Evolutionary conservation across 208 protist genomes (phyloP), one percentile per base, ranked within the genome.

Genomic region (Tritrichomonas foetus): DNA sequence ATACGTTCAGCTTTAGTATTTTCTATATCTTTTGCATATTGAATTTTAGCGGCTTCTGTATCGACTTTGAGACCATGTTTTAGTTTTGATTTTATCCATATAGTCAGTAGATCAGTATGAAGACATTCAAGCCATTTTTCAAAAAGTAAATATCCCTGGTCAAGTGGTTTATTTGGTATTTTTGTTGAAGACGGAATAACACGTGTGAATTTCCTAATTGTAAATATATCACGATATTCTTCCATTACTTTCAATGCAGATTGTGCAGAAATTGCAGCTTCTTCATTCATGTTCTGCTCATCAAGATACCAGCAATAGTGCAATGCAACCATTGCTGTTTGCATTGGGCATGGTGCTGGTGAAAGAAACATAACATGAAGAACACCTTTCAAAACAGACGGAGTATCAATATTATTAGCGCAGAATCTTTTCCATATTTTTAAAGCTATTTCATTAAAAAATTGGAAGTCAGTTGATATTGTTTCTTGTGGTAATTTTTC

Each of bases 81-180:
- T 5, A 89, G 39, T 89, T 89, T 89, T 20, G 78, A 89, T 39
- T 47, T 53, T 5, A 89, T 39, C 25, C 33, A 61, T 14, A 89
- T 57, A 8, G 47, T 61, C 3, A 57, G 57, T 11, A 89, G 16
- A 89, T 89, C 78, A n/a, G 47, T n/a, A 39, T 89, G 78, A 5
- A 89, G 30, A 50, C 78, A 89, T 57, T 89, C 47, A 1, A 89
- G 3, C 78, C 78, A 89, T 36, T 89, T 89, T 47, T 89, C 78
- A 49, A 89, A 89, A 11, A 57, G 27, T 33, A 89, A 3, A 50
- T 53, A 89, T 20, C 41, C 41, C 13, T 57, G 44, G 57, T 89
- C 30, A 27, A 89, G 20, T 89, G 78, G 78, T 57, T 89, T 89
- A 30, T 33, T 53, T 55, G 78, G 78, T 39, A 89, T 89, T 61